These are phyloP conservation scores for Spirogloea muscicola DNA, from an alignment of 139 green algal species.

Conservation along the genomic window DNA sequence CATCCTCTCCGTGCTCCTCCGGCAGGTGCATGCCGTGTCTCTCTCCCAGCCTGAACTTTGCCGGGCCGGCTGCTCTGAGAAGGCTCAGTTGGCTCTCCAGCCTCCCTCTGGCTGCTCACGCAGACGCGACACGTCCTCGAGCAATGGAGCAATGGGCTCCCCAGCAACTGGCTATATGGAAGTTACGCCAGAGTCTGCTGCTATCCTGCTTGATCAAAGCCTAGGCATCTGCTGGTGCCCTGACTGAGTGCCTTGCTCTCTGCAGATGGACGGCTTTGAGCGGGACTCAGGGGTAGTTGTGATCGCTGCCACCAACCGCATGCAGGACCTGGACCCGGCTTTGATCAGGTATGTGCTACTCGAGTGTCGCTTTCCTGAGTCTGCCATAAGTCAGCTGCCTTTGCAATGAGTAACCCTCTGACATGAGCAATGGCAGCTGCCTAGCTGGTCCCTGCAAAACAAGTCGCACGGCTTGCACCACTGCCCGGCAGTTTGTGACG, in stretches of 20 bases:
- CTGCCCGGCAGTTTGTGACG: not conserved
- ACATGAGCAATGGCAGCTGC: not conserved
- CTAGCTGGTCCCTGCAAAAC: not conserved
- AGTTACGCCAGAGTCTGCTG: too few species aligned
- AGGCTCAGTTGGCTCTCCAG: too few species aligned
- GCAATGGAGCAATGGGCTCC: too few species aligned
- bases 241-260: too few species aligned
- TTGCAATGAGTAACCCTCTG: not conserved
- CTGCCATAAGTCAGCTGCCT: not conserved
- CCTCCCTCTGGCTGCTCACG: too few species aligned
- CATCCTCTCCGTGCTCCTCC: slow-evolving; percentile 81
- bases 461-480: too few species aligned
- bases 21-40: slow-evolving; percentile 80
- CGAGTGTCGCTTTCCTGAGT: not conserved
- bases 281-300: slow-evolving; percentile 59
- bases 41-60: too few species aligned
- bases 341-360: not conserved
- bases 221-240: too few species aligned
- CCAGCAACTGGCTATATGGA: too few species aligned
- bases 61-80: too few species aligned
- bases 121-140: too few species aligned
- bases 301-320: slow-evolving; percentile 85
- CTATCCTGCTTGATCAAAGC: too few species aligned
- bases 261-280: slow-evolving; percentile 59
- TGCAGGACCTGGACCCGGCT: slow-evolving; percentile 76